A percentile compares a stretch with the other conserved stretches of the same genome.
These are phyloP conservation scores for Solanum paucissectum DNA, from an alignment of 257 asterid species.

Conservation along the genomic window DNA sequence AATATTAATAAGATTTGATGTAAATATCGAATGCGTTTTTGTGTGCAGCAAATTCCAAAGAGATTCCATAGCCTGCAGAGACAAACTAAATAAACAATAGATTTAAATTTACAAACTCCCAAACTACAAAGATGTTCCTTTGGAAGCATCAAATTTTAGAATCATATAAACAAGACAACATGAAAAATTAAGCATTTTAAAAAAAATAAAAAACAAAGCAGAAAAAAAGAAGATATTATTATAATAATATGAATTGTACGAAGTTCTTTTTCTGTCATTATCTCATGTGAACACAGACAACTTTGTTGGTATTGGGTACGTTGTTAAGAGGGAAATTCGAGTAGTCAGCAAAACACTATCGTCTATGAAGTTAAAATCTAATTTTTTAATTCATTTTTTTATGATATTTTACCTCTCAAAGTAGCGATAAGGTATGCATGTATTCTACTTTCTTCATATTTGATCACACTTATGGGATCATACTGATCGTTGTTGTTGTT, in stretches of 20 bases:
- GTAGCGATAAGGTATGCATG: neutral
- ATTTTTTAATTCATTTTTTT: too few relatives aligned
- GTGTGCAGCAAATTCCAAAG: neutral
- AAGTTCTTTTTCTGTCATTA: neutral
- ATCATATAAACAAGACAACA: neutral
- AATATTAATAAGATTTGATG: neutral
- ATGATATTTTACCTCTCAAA: too few relatives aligned
- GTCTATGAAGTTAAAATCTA: neutral
- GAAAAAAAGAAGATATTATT: neutral
- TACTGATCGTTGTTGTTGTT: too few relatives aligned
- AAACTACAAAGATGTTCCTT: neutral
- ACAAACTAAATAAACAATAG: neutral
- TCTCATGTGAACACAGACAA: neutral
- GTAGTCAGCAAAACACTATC: neutral
- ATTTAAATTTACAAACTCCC: neutral
- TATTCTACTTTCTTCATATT: neutral
- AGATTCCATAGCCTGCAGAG: neutral
- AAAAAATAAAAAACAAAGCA: neutral
- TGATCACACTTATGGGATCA: neutral
- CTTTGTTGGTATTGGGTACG: neutral
- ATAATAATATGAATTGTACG: neutral
- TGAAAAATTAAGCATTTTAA: neutral
- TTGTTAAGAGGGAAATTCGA: neutral
- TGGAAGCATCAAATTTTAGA: neutral
- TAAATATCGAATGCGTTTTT: neutral